phyloP scores from a whole-genome alignment of 75 land plant species.

The Picea glauca region DNA sequence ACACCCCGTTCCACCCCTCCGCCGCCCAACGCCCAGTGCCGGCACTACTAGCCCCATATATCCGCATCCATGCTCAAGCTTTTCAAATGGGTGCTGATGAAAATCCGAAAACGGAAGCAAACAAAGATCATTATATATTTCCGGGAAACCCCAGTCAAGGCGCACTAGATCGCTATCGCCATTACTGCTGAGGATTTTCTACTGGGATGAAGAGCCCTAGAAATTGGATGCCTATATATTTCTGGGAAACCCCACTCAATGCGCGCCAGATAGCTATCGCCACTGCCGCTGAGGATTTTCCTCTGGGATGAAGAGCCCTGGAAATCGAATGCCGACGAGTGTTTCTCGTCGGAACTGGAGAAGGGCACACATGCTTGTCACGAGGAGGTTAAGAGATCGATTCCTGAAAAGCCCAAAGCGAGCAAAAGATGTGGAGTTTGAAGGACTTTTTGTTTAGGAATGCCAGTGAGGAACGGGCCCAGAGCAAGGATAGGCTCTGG shows the following conservation, averaged over 20 bases:
- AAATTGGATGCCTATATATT: too few relatives aligned
- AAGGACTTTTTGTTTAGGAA: conserved; percentile 60
- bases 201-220: too few relatives aligned
- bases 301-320: conserved; percentile 5
- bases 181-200: too few relatives aligned
- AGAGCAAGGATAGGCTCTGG: background rate
- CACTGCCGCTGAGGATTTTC: conserved; percentile 21
- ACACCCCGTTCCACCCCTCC: too few relatives aligned
- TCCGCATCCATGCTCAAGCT: too few relatives aligned
- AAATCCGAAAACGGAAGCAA: too few relatives aligned
- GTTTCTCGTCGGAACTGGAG: background rate
- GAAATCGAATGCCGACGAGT: background rate
- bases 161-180: too few relatives aligned
- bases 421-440: conserved; percentile 38
- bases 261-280: conserved; percentile 39
- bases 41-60: too few relatives aligned
- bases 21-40: too few relatives aligned
- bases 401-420: conserved; percentile 1
- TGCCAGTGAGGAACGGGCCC: conserved; percentile 51
- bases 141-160: too few relatives aligned
- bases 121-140: too few relatives aligned
- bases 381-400: background rate
- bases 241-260: background rate
- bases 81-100: too few relatives aligned
- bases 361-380: background rate